Conservation (phyloP, 2,329 filamentous ascomycete species). For the Penicillium hordei region DNA sequence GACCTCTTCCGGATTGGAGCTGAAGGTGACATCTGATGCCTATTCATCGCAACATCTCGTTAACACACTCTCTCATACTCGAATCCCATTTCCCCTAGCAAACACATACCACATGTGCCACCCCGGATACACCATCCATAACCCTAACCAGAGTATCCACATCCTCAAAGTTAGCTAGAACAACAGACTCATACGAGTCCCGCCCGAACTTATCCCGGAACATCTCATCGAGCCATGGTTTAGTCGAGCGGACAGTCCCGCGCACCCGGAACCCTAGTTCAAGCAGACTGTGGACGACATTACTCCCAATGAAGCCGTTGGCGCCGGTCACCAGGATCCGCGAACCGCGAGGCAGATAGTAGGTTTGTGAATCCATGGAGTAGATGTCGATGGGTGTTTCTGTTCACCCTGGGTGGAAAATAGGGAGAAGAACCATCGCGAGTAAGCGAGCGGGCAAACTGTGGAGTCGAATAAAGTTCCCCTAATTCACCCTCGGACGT, state of each 20-base stretch:
- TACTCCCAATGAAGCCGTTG: slow-evolving; percentile 46
- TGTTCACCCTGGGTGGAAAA: not conserved
- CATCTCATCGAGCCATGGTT: slow-evolving; percentile 33
- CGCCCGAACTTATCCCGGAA: slow-evolving; percentile 26
- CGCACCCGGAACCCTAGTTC: slow-evolving; percentile 44
- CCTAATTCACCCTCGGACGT: not conserved
- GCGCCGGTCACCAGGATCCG: slow-evolving; percentile 47
- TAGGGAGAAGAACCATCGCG: not conserved
- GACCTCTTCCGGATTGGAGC: slow-evolving; percentile 12
- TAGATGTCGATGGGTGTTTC: not conserved
- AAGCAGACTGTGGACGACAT: slow-evolving; percentile 43
- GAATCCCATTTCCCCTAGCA: no score
- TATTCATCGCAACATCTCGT: not conserved
- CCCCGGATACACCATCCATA: slow-evolving; percentile 24
- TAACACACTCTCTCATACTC: not conserved
- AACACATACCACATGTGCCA: slow-evolving; percentile 10
- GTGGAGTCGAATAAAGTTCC: not conserved
- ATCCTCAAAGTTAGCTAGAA: slow-evolving; percentile 11
- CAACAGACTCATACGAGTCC: slow-evolving; percentile 27
- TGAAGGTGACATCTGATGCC: slow-evolving; percentile 15
- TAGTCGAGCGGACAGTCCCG: slow-evolving; percentile 42
- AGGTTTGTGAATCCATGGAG: not conserved
- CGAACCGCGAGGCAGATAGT: slow-evolving; percentile 15
- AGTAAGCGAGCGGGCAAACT: not conserved
- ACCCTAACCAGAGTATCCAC: slow-evolving; percentile 10